phyloP scores from a whole-genome alignment of 345 rosid species.

The Citrus maxima region DNA sequence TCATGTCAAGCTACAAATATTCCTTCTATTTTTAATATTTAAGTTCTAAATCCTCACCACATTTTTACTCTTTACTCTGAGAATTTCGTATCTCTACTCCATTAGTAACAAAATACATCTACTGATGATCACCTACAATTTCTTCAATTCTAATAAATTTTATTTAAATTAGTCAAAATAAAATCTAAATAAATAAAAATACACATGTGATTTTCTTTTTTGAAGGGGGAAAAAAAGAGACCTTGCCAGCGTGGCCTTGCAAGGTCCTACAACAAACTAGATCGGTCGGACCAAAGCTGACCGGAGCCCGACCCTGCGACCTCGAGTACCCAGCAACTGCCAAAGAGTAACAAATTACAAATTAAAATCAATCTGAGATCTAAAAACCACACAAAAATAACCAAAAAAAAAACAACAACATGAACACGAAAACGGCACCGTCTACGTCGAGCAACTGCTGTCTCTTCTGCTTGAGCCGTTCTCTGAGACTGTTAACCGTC shows the following conservation, averaged over 20 bases:
- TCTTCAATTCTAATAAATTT: background rate
- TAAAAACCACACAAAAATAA: background rate
- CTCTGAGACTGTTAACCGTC: conserved; percentile 61
- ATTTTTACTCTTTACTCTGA: background rate
- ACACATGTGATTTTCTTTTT: background rate
- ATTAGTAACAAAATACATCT: background rate
- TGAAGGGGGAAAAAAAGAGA: background rate
- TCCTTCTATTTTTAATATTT: background rate
- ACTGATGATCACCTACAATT: background rate
- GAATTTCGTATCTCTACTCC: background rate
- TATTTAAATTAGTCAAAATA: background rate
- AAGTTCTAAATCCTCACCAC: background rate
- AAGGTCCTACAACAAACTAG: conserved; percentile 93
- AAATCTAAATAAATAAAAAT: background rate
- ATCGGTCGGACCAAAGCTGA: conserved; percentile 82
- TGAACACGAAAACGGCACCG: conserved; percentile 28
- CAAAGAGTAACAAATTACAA: conserved; percentile 8
- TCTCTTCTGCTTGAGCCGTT: conserved; percentile 75
- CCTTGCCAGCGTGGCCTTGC: conserved; percentile 98
- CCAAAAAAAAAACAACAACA: background rate
- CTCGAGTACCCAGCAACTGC: conserved; percentile 70
- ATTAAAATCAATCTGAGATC: conserved; percentile 18
- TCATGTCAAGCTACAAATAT: background rate
- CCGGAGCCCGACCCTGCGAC: conserved; percentile 62
- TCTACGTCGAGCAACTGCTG: conserved; percentile 76